phyloP scores from a whole-genome alignment of 2,329 filamentous ascomycete genomes.

The Penicillium sp. region DNA sequence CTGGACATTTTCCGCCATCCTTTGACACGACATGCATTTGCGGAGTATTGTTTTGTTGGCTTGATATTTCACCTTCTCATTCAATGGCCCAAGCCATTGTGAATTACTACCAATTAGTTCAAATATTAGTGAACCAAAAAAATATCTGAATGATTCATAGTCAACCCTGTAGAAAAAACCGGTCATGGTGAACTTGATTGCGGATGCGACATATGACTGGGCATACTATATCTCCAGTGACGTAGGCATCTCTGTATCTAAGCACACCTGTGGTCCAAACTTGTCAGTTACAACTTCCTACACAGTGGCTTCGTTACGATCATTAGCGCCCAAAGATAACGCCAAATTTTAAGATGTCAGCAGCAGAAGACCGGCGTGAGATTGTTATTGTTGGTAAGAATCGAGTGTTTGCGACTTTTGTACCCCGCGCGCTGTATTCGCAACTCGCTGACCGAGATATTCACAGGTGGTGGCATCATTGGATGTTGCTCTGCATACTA shows the following conservation, averaged over 20 bases:
- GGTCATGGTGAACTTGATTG: neutral
- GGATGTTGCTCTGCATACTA: slow-evolving; percentile 90
- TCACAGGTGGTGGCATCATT: slow-evolving; percentile 81
- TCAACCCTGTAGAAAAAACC: neutral
- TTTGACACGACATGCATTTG: slow-evolving; percentile 30
- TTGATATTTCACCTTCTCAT: slow-evolving; percentile 13
- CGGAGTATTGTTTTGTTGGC: slow-evolving; percentile 26
- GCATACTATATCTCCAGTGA: slow-evolving; percentile 22
- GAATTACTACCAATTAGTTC: slow-evolving; percentile 7
- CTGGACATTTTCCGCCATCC: slow-evolving; percentile 6
- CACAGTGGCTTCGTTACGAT: slow-evolving; percentile 27
- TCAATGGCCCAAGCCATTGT: slow-evolving; percentile 8
- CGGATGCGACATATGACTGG: slow-evolving; percentile 28
- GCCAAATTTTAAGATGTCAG: slow-evolving; percentile 31
- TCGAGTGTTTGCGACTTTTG: neutral
- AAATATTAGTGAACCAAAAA: slow-evolving; percentile 1
- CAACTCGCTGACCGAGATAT: slow-evolving; percentile 15
- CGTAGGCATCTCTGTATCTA: slow-evolving; percentile 23
- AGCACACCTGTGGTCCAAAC: slow-evolving; percentile 3
- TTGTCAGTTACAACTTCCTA: neutral
- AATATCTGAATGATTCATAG: neutral
- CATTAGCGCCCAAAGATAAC: slow-evolving; percentile 16
- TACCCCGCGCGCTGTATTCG: slow-evolving; percentile 24
- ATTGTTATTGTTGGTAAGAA: slow-evolving; percentile 43
- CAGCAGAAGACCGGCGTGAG: slow-evolving; percentile 32